Percentiles rank a stretch among this genome's conserved stretches.
Conservation (phyloP, 495 filamentous ascomycete genomes). For the Aspergillus egyptiacus region DNA sequence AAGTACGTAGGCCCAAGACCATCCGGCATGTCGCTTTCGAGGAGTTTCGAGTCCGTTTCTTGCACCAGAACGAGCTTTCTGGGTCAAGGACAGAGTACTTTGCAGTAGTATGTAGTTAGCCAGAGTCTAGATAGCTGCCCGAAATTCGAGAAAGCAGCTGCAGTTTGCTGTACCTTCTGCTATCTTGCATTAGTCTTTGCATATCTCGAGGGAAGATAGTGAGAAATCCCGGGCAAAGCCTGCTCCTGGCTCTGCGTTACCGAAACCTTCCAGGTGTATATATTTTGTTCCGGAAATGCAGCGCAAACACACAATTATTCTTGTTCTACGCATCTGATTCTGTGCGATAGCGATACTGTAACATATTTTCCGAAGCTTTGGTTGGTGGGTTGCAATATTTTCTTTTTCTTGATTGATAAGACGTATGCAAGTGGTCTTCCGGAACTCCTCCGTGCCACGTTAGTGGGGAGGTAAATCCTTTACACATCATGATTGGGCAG, state of each 20-base stretch:
- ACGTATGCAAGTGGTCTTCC: slow-evolving; percentile 9
- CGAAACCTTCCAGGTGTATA: slow-evolving; percentile 4
- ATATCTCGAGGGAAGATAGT: slow-evolving; percentile 17
- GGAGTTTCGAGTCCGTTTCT: slow-evolving; percentile 19
- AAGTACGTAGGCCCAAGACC: slow-evolving; percentile 24
- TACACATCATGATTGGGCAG: neutral
- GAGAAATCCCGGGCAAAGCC: slow-evolving; percentile 16
- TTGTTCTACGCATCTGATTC: slow-evolving; percentile 6
- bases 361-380: slow-evolving; percentile 1
- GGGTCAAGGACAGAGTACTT: slow-evolving; percentile 18
- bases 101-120: too few relatives aligned
- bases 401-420: slow-evolving; percentile 14
- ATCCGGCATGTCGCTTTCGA: too few relatives aligned
- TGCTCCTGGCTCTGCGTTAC: slow-evolving; percentile 15
- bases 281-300: slow-evolving; percentile 9
- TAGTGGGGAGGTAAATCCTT: slow-evolving; percentile 9
- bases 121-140: slow-evolving; percentile 21
- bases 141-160: slow-evolving; percentile 17
- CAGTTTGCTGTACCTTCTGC: slow-evolving; percentile 19
- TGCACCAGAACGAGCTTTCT: slow-evolving; percentile 7
- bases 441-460: slow-evolving; percentile 8
- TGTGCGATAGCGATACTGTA: slow-evolving; percentile 6
- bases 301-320: slow-evolving; percentile 5
- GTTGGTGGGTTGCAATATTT: slow-evolving; percentile 12
- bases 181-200: slow-evolving; percentile 27